These are phyloP conservation scores for Kuraishia floccosa DNA, from an alignment of 805 yeast genomes.

Conservation along the genomic window DNA sequence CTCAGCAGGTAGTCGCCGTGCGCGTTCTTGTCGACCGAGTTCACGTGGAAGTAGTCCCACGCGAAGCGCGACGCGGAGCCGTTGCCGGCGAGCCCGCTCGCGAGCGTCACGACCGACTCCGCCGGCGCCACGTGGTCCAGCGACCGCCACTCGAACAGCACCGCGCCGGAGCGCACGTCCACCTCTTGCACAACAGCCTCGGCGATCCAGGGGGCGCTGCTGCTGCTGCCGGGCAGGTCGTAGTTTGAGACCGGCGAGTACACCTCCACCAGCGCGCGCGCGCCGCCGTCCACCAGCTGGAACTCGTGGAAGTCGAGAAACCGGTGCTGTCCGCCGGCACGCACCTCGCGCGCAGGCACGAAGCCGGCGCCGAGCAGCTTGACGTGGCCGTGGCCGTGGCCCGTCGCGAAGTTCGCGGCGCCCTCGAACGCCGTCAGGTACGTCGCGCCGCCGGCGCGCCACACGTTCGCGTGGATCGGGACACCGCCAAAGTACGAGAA, in stretches of 20 bases:
- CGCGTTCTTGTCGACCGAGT: slow-evolving; percentile 24
- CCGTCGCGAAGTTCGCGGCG: slow-evolving; percentile 14
- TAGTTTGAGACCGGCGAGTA: slow-evolving; percentile 19
- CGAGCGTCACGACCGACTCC: slow-evolving; percentile 18
- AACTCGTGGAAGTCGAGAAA: slow-evolving; percentile 25
- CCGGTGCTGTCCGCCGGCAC: slow-evolving; percentile 23
- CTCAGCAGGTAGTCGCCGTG: slow-evolving; percentile 22
- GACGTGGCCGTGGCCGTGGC: slow-evolving; percentile 19
- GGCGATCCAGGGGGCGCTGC: slow-evolving; percentile 21
- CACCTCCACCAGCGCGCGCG: slow-evolving; percentile 17
- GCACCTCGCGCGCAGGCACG: slow-evolving; percentile 16
- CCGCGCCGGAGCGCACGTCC: slow-evolving; percentile 21
- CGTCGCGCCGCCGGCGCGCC: slow-evolving; percentile 12
- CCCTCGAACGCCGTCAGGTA: slow-evolving; percentile 23
- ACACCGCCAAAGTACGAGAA: slow-evolving; percentile 19
- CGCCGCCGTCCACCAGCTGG: slow-evolving; percentile 17
- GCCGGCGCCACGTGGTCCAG: slow-evolving; percentile 21
- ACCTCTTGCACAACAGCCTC: slow-evolving; percentile 23
- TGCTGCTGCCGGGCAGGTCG: slow-evolving; percentile 17
- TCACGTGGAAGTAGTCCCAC: slow-evolving; percentile 28
- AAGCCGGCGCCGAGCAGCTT: slow-evolving; percentile 19
- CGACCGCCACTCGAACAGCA: slow-evolving; percentile 22
- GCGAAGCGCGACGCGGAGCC: slow-evolving; percentile 21
- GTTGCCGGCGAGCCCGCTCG: slow-evolving; percentile 21
- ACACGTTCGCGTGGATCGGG: slow-evolving; percentile 20